These are phyloP conservation scores for Colletotrichum lentis DNA, from an alignment of 2,329 filamentous ascomycete genomes.

Conservation along the genomic window DNA sequence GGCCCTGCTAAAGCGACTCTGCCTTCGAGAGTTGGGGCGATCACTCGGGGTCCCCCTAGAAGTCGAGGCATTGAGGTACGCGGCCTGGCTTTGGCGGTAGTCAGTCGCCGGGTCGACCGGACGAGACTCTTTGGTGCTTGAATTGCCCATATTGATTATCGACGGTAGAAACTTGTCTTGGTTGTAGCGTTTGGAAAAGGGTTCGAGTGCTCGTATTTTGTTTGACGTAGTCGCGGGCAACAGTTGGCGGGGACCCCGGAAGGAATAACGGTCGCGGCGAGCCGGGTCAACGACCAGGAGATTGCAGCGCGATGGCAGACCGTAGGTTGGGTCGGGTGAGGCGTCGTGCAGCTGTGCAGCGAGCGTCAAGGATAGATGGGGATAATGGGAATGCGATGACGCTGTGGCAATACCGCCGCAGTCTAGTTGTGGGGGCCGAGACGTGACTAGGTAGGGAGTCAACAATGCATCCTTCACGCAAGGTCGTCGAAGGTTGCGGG, in stretches of 20 bases:
- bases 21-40: conserved; percentile 31
- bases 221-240: background rate
- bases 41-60: conserved; percentile 21
- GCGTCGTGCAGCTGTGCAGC: background rate
- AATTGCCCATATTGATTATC: conserved; percentile 50
- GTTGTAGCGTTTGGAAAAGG: background rate
- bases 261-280: background rate
- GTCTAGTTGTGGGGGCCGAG: conserved; percentile 8
- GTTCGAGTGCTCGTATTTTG: background rate
- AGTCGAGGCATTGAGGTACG: conserved; percentile 22
- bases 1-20: conserved; percentile 48
- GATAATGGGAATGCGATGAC: conserved; percentile 5
- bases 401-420: conserved; percentile 5
- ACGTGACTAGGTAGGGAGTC: conserved; percentile 12
- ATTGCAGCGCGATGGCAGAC: background rate
- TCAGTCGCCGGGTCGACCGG: conserved; percentile 34
- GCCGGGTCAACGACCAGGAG: background rate
- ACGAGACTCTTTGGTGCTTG: conserved; percentile 52
- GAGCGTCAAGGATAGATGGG: background rate
- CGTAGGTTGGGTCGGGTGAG: background rate
- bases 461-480: conserved; percentile 36
- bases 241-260: background rate
- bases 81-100: conserved; percentile 33
- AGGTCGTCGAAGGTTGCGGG: conserved; percentile 5
- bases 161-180: background rate